Conservation (phyloP, 257 asterid genomes). For the Nicotiana benthamiana region DNA sequence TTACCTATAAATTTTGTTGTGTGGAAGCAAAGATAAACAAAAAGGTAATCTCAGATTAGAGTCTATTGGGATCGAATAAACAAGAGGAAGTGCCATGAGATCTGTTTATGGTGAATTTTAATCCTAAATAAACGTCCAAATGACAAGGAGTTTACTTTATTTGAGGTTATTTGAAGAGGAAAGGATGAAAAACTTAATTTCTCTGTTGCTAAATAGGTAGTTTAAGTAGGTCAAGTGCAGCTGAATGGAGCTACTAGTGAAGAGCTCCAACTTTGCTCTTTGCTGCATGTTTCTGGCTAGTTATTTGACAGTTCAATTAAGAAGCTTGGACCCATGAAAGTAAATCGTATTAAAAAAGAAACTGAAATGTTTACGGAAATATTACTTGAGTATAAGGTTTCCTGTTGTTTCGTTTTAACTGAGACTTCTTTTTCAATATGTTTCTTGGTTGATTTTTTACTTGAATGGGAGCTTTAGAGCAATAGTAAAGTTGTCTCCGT, state of each 20-base stretch:
- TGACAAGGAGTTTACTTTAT: not conserved
- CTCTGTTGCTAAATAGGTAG: not conserved
- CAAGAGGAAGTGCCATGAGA: not conserved
- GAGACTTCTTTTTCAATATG: not conserved
- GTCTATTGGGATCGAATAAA: not conserved
- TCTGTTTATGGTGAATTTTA: not conserved
- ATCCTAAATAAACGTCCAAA: not conserved
- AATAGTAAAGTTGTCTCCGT: no score
- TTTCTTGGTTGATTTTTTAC: not conserved
- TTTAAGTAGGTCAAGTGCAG: not conserved
- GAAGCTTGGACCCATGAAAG: not conserved
- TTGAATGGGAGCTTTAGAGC: not conserved
- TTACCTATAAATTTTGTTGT: not conserved
- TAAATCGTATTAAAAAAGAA: not conserved
- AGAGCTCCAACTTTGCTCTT: constrained; percentile 4
- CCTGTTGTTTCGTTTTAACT: not conserved
- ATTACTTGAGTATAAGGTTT: not conserved
- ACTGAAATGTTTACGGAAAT: not conserved
- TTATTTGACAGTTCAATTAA: not conserved
- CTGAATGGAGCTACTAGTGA: not conserved
- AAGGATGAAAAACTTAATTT: not conserved
- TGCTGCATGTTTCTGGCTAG: not conserved
- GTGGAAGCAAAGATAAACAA: not conserved
- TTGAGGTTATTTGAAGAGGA: not conserved
- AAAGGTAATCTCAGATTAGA: not conserved